Base-by-base conservation (phyloP, 1,284 basidiomycete species). In the Phlebopus sp. region DNA sequence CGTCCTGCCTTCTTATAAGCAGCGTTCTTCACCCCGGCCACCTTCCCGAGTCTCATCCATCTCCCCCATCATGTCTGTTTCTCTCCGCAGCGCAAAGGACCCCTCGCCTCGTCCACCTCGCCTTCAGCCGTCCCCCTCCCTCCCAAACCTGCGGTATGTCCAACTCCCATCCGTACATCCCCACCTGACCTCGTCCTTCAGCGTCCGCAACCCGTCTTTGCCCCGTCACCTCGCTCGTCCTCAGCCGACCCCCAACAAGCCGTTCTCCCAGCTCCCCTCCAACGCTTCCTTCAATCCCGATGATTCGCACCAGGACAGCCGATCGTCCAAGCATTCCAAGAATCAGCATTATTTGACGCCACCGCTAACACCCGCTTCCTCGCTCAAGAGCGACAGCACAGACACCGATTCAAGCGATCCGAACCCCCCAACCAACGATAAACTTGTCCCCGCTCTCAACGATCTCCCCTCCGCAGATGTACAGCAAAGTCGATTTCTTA, bases 81-180 rank as follows among this genome's bases (percentile, higher is more conserved):
- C 66, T 46, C 54, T 64, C 32, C 59, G 53, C 44, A 44, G 44
- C 37, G 45, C 54, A 30, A 55, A 44, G 37, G 66, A 64, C 25
- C 34, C 39, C 19, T 30, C 32, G 39, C 18, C 56, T 25, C 69
- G 72, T 50, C 75, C 74, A 40, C 70, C 72, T 7, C 77, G 77
- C 37, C 68, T 82, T 37, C 79, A 80, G 47, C 76, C 78, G 41
- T 81, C 79, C 4, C 78, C 81, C 15, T 82, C 81, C 21, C 68
- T 83, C 51, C 81, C 81, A 10, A 82, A 83, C 57, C 68, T 83
- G 46, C 74, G 78, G 79, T 80, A 42, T 47, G 66, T 59, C 35
- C 31, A 9, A 19, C 19, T 15, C 6, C 39, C 5, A n/a, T 15
- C 7, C 19, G 44, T 34, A 44, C 58, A 62, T 38, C 47, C 47